phyloP scores from a whole-genome alignment of 2,329 filamentous ascomycete species.

The Cercospora berteroae region DNA sequence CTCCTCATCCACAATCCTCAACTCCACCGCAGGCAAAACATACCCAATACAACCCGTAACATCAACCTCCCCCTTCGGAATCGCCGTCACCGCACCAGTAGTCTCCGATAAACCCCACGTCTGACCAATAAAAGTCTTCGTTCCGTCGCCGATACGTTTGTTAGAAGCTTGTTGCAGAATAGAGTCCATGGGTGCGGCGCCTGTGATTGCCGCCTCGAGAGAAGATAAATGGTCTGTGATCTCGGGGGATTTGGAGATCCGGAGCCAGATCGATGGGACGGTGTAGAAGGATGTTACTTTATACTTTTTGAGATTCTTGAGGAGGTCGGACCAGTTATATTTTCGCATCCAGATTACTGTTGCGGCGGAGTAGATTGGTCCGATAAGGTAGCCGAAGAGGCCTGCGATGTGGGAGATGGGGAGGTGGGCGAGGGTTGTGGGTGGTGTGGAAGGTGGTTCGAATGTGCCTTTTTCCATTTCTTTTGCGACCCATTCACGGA shows the following conservation, averaged over 20 bases:
- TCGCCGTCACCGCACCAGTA: conserved; percentile 39
- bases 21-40: conserved; percentile 42
- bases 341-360: conserved; percentile 42
- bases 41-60: conserved; percentile 35
- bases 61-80: conserved; percentile 39
- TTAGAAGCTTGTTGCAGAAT: conserved; percentile 43
- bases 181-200: conserved; percentile 42
- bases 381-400: conserved; percentile 42
- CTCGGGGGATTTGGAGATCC: conserved; percentile 41
- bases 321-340: conserved; percentile 40
- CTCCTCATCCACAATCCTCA: conserved; percentile 45
- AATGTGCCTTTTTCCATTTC: conserved; percentile 30
- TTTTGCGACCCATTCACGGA: conserved; percentile 26
- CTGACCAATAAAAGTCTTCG: conserved; percentile 40
- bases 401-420: conserved; percentile 92
- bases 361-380: conserved; percentile 36
- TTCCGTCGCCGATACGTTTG: conserved; percentile 26
- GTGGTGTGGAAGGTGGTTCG: conserved; percentile 20
- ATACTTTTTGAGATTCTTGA: conserved; percentile 39
- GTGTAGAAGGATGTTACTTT: conserved; percentile 43
- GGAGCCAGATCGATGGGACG: conserved; percentile 41
- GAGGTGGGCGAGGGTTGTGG: conserved; percentile 59
- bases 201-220: conserved; percentile 40
- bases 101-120: conserved; percentile 40
- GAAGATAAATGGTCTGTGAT: conserved; percentile 36